Conservation (phyloP, 805 yeast species). For the Teunomyces tritomae region DNA sequence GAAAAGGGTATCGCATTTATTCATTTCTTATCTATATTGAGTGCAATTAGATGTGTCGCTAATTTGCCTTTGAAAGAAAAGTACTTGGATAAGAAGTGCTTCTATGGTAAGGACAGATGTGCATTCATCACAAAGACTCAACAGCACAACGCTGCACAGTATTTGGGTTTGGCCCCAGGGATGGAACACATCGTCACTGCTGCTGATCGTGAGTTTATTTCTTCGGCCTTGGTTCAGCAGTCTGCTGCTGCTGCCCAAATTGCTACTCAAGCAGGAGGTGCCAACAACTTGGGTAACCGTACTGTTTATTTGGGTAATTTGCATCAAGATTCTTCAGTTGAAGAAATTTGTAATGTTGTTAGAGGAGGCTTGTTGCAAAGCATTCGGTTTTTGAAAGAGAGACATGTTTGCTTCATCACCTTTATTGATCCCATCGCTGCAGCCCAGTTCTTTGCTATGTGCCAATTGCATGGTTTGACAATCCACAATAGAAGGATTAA, state of each 20-base stretch:
- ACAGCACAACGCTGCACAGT: slow-evolving; percentile 96
- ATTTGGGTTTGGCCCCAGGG: slow-evolving; percentile 86
- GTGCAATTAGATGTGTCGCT: slow-evolving; percentile 85
- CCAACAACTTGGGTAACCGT: slow-evolving; percentile 86
- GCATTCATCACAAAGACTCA: slow-evolving; percentile 94
- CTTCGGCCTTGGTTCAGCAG: slow-evolving; percentile 82
- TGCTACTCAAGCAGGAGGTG: slow-evolving; percentile 93
- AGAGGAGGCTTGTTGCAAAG: slow-evolving; percentile 91
- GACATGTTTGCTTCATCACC: slow-evolving; percentile 91
- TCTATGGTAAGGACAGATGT: slow-evolving; percentile 91
- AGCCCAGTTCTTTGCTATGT: slow-evolving; percentile 94
- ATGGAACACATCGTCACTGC: slow-evolving; percentile 76
- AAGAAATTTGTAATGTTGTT: slow-evolving; percentile 93
- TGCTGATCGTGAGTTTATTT: slow-evolving; percentile 61
- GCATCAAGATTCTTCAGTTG: slow-evolving; percentile 83
- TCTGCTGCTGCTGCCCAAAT: slow-evolving; percentile 98
- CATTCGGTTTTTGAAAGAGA: slow-evolving; percentile 74
- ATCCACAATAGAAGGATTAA: slow-evolving; percentile 83
- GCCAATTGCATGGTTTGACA: slow-evolving; percentile 83
- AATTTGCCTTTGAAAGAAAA: slow-evolving; percentile 64
- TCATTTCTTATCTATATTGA: slow-evolving; percentile 80
- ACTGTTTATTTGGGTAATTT: slow-evolving; percentile 89
- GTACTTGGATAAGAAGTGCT: slow-evolving; percentile 75
- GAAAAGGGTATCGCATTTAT: slow-evolving; percentile 88
- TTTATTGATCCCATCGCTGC: slow-evolving; percentile 97